Conservation (phyloP, 768 basidiomycete genomes). For the Stropharia rugosoannulata region DNA sequence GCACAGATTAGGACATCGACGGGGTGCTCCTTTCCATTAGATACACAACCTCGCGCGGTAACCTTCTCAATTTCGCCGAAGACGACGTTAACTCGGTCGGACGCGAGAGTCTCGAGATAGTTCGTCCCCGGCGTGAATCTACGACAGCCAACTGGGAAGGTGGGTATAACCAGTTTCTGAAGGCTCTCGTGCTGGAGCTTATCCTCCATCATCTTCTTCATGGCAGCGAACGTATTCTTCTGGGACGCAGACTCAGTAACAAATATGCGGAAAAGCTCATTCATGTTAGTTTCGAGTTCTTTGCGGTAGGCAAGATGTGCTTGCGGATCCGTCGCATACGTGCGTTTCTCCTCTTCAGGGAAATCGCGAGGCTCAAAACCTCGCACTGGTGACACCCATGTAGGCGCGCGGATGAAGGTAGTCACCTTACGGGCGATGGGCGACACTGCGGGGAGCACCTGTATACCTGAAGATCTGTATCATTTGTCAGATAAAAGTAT, state of each 20-base stretch:
- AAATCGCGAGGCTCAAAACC: slow-evolving; percentile 25
- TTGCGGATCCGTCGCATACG: slow-evolving; percentile 32
- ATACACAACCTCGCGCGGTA: slow-evolving; percentile 25
- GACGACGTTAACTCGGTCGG: slow-evolving; percentile 27
- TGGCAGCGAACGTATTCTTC: slow-evolving; percentile 15
- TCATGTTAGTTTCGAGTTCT: slow-evolving; percentile 33
- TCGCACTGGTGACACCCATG: slow-evolving; percentile 25
- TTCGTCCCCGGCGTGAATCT: slow-evolving; percentile 29
- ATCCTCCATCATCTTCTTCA: slow-evolving; percentile 35
- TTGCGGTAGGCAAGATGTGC: slow-evolving; percentile 40
- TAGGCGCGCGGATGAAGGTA: slow-evolving; percentile 27
- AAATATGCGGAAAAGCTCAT: slow-evolving; percentile 26
- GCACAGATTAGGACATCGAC: slow-evolving; percentile 34
- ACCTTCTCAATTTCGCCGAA: slow-evolving; percentile 25
- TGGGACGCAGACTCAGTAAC: slow-evolving; percentile 32
- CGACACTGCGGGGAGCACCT: slow-evolving; percentile 28
- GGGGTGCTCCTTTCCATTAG: slow-evolving; percentile 22
- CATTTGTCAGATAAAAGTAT: background rate
- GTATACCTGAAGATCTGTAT: slow-evolving; percentile 6
- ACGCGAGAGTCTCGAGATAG: slow-evolving; percentile 30
- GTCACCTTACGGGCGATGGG: slow-evolving; percentile 32
- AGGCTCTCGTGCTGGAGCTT: slow-evolving; percentile 42
- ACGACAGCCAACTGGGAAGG: slow-evolving; percentile 29
- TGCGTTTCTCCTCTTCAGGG: slow-evolving; percentile 35
- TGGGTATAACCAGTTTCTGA: slow-evolving; percentile 31